Conservation (phyloP, 768 basidiomycete genomes). For the Goffeauzyma gilvescens region DNA sequence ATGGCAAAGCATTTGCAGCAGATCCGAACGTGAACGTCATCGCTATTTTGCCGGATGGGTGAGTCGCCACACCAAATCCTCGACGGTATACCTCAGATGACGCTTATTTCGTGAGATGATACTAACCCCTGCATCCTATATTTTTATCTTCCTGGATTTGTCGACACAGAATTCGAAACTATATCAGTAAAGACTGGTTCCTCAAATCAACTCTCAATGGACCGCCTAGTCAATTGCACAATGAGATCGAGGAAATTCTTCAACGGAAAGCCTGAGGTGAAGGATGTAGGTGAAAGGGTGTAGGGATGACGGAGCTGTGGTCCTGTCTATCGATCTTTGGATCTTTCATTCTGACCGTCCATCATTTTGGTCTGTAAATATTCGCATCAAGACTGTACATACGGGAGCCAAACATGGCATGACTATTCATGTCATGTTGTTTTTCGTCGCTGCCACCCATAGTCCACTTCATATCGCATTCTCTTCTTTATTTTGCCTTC, state of each 20-base stretch:
- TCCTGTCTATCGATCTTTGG: no score
- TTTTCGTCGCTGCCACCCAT: no score
- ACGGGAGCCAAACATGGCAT: no score
- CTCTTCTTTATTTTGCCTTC: no score
- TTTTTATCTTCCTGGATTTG: not conserved
- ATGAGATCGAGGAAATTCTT: slow-evolving; percentile 1
- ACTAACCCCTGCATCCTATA: not conserved
- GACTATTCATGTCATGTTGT: no score
- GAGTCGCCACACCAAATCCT: no score
- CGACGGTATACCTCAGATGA: no score
- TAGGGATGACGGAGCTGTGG: not conserved
- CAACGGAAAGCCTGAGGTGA: not conserved
- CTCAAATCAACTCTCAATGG: not conserved
- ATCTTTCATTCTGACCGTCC: no score
- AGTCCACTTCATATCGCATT: no score
- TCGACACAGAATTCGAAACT: slow-evolving; percentile 5
- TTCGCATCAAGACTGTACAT: no score
- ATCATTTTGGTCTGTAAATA: no score
- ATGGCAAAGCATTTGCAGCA: slow-evolving; percentile 46
- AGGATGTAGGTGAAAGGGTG: not conserved
- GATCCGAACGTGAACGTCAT: slow-evolving; percentile 70
- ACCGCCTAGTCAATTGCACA: not conserved
- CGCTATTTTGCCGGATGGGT: slow-evolving; percentile 66
- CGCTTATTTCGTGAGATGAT: not conserved
- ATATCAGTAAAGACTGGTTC: slow-evolving; percentile 12